Base-by-base conservation (phyloP, 2,329 filamentous ascomycete genomes). In the Fusarium torreyae region DNA sequence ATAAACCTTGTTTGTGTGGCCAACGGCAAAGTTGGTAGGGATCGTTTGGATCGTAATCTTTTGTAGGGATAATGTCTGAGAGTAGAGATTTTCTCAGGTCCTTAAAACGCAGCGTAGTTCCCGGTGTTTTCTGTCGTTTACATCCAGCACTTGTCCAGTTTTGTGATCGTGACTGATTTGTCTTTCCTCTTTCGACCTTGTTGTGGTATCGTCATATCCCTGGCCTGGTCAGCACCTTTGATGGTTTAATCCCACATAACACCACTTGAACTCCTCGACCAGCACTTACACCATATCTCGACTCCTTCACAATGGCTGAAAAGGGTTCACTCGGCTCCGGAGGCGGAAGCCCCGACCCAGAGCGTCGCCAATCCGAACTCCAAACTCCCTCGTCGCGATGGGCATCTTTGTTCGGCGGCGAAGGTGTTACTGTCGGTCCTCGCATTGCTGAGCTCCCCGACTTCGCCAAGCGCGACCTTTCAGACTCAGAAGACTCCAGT, bases 391-490 rank as follows among this genome's bases (percentile, higher is more conserved):
- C 76, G 20, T 76, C 77, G 2, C 69, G 73, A 63, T 75, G 75
- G 57, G 78, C 80, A 11, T 74, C 76, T 39, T 53, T 80, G 17
- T 82, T 83, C 53, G 81, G 81, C 40, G 81, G 82, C 31, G 64
- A 70, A 11, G 70, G 74, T 26, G 82, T 86, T 44, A 74, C 71
- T 40, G 77, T 88, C 49, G 86, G 86, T 2, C 85, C 83, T 59
- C 84, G 86, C 50, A 88, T 88, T 66, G 83, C 82, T 15, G 83
- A 83, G 8, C 74, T 85, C 13, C 79, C 82, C 15, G 74, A 77
- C 10, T 78, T 79, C 59, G 73, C 74, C 52, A 78, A 73, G 66
- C 68, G 70, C 48, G 76, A 78, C 7, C 43, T 63, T 31, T 83
- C 83, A 9, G 82, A 85, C 43, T 81, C 77, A 48, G 81, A 83